Base-by-base conservation (phyloP, 805 yeast species). In the Zygosaccharomyces bisporus region DNA sequence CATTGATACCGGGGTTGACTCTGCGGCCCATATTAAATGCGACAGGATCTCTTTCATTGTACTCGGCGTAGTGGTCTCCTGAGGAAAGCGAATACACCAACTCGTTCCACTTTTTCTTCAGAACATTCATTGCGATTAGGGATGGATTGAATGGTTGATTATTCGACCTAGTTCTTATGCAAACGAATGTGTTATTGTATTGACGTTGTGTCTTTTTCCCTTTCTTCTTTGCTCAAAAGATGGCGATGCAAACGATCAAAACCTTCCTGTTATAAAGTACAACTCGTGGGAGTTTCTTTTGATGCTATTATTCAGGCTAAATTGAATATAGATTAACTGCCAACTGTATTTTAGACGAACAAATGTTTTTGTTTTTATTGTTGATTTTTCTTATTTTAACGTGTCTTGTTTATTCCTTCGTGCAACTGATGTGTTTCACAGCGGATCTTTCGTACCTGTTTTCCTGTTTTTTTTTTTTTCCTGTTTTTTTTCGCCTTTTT, bases 51-150 rank as follows among this genome's bases (percentile, higher is more conserved):
- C 74, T 64, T 12, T 77, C 69, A 52, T 79, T 76, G 56, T 72
- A 82, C 52, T 80, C 88, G 1, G 89, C 82, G 54, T 83, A 83
- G 53, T 83, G 79, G 54, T 83, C 89, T 41, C 73, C 75, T 4
- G 88, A 80, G 38, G 80, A 77, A 47, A 82, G 66, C 9, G 84
- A 76, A 60, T 83, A 83, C 10, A 81, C 58, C 52, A 81, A 69
- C 63, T 81, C 83, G 58, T 72, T 81, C 56, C 80, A 61, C 53
- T 68, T 73, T 51, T 74, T 74, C 45, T 66, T 70, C 43, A 71
- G 61, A 1, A 64, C 57, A 33, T 63, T 55, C 75, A 70, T 68
- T 3, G 19, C 16, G 19, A 32, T 7, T 32, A 13, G 21, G 23
- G 20, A 32, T 32, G 14, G 17, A 32, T 23, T 6, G 21, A 14